Evolutionary conservation across 2,329 filamentous ascomycete species (phyloP), one percentile per base, ranked within the genome.

Genomic region (Pezicula neosporulosa): DNA sequence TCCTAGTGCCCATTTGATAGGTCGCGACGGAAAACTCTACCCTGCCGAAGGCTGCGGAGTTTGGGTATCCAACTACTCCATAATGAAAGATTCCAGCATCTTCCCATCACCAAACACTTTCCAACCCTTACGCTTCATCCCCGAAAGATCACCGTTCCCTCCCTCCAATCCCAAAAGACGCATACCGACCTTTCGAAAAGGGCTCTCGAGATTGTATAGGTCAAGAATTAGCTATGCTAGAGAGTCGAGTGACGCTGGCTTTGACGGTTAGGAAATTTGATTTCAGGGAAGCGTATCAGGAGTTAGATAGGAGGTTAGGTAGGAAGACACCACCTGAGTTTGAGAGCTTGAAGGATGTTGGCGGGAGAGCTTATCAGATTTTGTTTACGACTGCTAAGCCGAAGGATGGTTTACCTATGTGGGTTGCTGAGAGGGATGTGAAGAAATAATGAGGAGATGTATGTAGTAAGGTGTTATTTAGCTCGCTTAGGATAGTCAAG

Each of bases 171-270:
- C 47, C 47, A 10, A 54, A 58, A 10, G 52, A 73, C 39, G 80
- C 78, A 1, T 84, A 72, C 70, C 72, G 79, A 8, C 70, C 77
- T 0, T 85, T 85, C 61, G 77, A 78, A 56, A 70, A 74, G 50
- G 81, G 81, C 0, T 70, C 73, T 2, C 64, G 81, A 12, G 77
- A 76, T 47, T 85, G 81, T 58, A 74, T 82, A 9, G 81, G 81
- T 0, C 78, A 83, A 61, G 73, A 75, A 55, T 64, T 81, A 19
- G 79, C 76, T 1, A 73, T 77, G 68, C 56, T 64, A 19, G 77
- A 81, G 61, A 63, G 72, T 19, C 73, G 71, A 51, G 66, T 76
- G 42, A 70, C 77, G 6, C 60, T 81, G 36, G 72, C 74, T 1
- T 77, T 62, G 57, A 72, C 72, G 1, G 55, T 76, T 4, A 59